phyloP scores from a whole-genome alignment of 257 asterid species.

The Linaria vulgaris region DNA sequence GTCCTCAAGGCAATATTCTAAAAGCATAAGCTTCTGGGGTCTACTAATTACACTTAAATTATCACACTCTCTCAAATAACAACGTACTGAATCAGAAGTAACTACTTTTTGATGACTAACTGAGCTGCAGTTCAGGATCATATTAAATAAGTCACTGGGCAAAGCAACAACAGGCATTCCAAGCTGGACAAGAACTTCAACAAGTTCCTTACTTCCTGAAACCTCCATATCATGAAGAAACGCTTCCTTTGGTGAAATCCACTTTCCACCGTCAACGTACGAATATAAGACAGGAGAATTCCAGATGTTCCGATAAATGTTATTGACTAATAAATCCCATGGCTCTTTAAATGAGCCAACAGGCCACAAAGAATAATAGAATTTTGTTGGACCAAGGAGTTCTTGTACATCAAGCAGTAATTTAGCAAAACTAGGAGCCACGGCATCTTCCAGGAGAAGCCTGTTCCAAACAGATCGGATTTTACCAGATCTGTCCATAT shows the following conservation, averaged over 20 bases:
- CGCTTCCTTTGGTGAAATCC: slow-evolving; percentile 81
- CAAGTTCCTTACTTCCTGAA: slow-evolving; percentile 61
- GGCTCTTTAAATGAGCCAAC: slow-evolving; percentile 90
- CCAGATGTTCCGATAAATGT: slow-evolving; percentile 55
- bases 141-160: slow-evolving; percentile 63
- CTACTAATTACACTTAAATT: slow-evolving; percentile 43
- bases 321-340: slow-evolving; percentile 78
- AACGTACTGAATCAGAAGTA: slow-evolving; percentile 86
- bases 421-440: slow-evolving; percentile 75
- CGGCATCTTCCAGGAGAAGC: slow-evolving; percentile 87
- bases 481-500: slow-evolving; percentile 97
- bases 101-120: slow-evolving; percentile 57
- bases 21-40: slow-evolving; percentile 57
- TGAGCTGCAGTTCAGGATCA: slow-evolving; percentile 59
- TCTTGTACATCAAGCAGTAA: slow-evolving; percentile 60
- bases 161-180: slow-evolving; percentile 87
- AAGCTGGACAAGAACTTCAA: slow-evolving; percentile 68
- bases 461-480: slow-evolving; percentile 95
- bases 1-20: slow-evolving; percentile 95
- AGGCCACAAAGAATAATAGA: slow-evolving; percentile 87
- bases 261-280: slow-evolving; percentile 65
- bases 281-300: slow-evolving; percentile 72
- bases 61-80: slow-evolving; percentile 54
- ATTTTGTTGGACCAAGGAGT: slow-evolving; percentile 56
- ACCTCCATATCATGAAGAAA: slow-evolving; percentile 63